A percentile compares a stretch with the other conserved stretches of the same genome.
Evolutionary conservation across 345 rosid genomes (phyloP).

Genomic region (Cardiospermum halicacabum): DNA sequence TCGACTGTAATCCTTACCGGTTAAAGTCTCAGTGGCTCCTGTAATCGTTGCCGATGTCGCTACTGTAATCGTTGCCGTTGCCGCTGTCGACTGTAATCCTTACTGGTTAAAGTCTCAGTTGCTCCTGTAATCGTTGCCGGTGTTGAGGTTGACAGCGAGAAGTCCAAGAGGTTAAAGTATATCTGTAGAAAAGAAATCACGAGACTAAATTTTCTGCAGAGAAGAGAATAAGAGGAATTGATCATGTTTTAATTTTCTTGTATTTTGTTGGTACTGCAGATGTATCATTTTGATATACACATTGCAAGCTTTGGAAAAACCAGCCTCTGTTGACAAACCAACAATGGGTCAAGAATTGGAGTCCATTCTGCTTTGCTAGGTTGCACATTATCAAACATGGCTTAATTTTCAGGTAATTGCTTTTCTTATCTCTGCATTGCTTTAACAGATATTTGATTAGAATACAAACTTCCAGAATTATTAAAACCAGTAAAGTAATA

Average conservation of each 20-base stretch:
- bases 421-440: slow-evolving; percentile 40
- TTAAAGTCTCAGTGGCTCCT: too few species aligned
- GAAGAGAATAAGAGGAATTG: too few species aligned
- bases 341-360: slow-evolving; percentile 17
- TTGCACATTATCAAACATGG: slow-evolving; percentile 38
- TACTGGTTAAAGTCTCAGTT: too few species aligned
- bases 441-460: slow-evolving; percentile 10
- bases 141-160: too few species aligned
- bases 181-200: too few species aligned
- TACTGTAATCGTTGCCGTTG: too few species aligned
- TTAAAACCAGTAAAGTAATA: slow-evolving; percentile 16
- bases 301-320: slow-evolving; percentile 30
- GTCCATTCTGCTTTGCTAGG: slow-evolving; percentile 15
- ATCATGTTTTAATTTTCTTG: neutral
- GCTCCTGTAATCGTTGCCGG: too few species aligned
- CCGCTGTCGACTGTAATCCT: too few species aligned
- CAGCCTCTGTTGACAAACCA: slow-evolving; percentile 20
- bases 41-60: too few species aligned
- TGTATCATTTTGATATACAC: slow-evolving; percentile 14
- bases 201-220: too few species aligned
- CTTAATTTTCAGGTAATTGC: neutral
- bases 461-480: neutral
- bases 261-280: slow-evolving; percentile 14
- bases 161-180: too few species aligned
- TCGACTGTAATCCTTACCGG: too few species aligned